Base-by-base conservation (phyloP, 2,329 filamentous ascomycete species). In the Magnaporthales sp. region DNA sequence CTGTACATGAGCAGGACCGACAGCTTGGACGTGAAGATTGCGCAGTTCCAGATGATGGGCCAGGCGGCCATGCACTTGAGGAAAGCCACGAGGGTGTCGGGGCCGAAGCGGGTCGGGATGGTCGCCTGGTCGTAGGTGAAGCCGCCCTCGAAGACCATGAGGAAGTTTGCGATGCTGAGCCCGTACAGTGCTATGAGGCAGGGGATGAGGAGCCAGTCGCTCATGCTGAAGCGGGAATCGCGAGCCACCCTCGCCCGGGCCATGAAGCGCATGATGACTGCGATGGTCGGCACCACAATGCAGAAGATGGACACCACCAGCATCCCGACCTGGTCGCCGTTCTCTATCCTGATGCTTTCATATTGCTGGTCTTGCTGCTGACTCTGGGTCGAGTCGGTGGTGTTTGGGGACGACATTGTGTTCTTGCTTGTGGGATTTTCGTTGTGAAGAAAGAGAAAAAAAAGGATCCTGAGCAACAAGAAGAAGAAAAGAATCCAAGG, bases 51-150 rank as follows among this genome's bases (percentile, higher is more conserved):
- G 24, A 66, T 27, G 38, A 66, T 51, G 26, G 65, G 32, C 22
- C 62, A 66, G 11, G 65, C 38, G 31, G 62, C 27, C 31, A 66
- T 66, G 61, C 65, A 61, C 65, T 66, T 66, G 32, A 62, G 19
- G 60, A 66, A 66, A 7, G 58, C 27, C 7, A 66, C 51, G 13
- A 66, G 65, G 22, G 60, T 51, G 32, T 27, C 58, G 15, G 22
- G 22, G 22, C 65, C 65, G 32, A 66, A 66, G 11, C 62, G 65
- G 29, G 24, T 30, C n/a, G 62, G 22, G 51, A 67, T 61, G 4
- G 63, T 62, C 22, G 15, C 13, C 5, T 60, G 38, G 54, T 67
- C 62, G 51, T 64, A 64, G 46, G 62, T 62, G 51, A 67, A 64
- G n/a, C 62, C 66, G 29, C 66, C 66, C 22, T 61, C 54, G 1